phyloP scores from a whole-genome alignment of 768 basidiomycete genomes.

The Pisolithus marmoratus region DNA sequence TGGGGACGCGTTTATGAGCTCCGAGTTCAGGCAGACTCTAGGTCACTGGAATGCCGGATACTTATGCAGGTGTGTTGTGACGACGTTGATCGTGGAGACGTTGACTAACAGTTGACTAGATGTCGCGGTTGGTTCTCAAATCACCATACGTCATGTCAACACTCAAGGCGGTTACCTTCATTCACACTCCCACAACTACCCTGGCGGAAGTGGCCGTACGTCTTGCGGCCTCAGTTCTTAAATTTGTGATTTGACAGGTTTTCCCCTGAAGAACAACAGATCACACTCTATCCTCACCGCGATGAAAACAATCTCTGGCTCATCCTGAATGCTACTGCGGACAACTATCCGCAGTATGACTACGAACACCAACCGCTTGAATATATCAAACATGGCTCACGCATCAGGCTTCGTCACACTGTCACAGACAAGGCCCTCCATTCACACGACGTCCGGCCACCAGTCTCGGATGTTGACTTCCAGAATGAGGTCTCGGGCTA shows the following conservation, averaged over 20 bases:
- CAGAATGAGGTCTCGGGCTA: constrained; percentile 98
- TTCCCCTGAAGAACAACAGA: constrained; percentile 79
- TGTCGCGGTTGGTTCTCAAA: constrained; percentile 74
- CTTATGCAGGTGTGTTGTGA: constrained; percentile 70
- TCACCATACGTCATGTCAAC: constrained; percentile 86
- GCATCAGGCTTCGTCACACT: constrained; percentile 78
- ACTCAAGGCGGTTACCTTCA: constrained; percentile 99
- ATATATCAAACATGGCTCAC: constrained; percentile 58
- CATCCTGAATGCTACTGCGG: constrained; percentile 67
- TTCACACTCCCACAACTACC: constrained; percentile 88
- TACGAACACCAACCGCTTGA: constrained; percentile 51
- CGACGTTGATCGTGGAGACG: neutral
- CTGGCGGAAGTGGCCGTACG: constrained; percentile 84
- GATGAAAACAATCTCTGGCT: constrained; percentile 95
- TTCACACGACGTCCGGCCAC: constrained; percentile 92
- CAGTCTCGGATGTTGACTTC: constrained; percentile 96
- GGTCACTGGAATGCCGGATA: constrained; percentile 87
- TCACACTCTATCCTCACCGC: constrained; percentile 98
- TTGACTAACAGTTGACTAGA: constrained; percentile 39
- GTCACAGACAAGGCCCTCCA: constrained; percentile 83
- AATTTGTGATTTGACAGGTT: neutral
- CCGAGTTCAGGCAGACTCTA: constrained; percentile 96
- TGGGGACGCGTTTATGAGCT: constrained; percentile 99
- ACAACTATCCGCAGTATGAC: constrained; percentile 36
- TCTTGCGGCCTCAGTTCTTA: constrained; percentile 3